A percentile compares a stretch with the other conserved stretches of the same genome.
phyloP scores from a whole-genome alignment of 768 basidiomycete species.

The Glaciozyma martinii region DNA sequence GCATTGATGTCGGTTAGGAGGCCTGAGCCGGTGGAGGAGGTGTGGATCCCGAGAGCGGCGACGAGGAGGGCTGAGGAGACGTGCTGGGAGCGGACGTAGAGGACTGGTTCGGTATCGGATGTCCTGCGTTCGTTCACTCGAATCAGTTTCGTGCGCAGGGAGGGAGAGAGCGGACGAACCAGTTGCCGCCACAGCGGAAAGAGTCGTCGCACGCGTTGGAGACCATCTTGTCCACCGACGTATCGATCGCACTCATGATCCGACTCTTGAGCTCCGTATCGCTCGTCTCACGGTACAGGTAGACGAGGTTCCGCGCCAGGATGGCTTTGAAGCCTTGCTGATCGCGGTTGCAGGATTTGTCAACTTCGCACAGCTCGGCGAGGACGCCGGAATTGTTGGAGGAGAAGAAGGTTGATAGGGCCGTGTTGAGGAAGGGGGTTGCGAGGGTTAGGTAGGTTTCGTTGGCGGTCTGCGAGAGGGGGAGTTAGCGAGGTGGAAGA shows the following conservation, averaged over 20 bases:
- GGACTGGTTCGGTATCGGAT: too few relatives aligned
- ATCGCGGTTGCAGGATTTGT: slow-evolving; percentile 2
- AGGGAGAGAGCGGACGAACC: not conserved
- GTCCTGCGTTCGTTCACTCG: not conserved
- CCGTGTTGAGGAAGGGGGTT: not conserved
- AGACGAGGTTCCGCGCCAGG: slow-evolving; percentile 3
- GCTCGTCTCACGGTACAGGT: not conserved
- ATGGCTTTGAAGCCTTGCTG: slow-evolving; percentile 9
- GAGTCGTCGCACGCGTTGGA: not conserved
- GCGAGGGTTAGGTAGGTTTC: not conserved
- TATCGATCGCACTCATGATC: not conserved
- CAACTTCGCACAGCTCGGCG: slow-evolving; percentile 4
- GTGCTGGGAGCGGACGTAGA: not conserved
- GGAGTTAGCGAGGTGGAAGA: not conserved
- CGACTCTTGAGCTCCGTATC: not conserved
- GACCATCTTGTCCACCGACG: not conserved
- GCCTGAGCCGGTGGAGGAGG: not conserved
- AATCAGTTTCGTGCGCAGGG: not conserved
- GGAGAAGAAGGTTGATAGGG: not conserved
- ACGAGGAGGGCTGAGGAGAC: slow-evolving; percentile 6
- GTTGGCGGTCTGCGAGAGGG: not conserved
- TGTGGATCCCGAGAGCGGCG: not conserved
- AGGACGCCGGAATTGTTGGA: not conserved
- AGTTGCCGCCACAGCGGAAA: not conserved
- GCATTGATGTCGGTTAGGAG: not conserved